Base-by-base conservation (phyloP, 2,329 filamentous ascomycete genomes). In the Beauveria brongniartii region DNA sequence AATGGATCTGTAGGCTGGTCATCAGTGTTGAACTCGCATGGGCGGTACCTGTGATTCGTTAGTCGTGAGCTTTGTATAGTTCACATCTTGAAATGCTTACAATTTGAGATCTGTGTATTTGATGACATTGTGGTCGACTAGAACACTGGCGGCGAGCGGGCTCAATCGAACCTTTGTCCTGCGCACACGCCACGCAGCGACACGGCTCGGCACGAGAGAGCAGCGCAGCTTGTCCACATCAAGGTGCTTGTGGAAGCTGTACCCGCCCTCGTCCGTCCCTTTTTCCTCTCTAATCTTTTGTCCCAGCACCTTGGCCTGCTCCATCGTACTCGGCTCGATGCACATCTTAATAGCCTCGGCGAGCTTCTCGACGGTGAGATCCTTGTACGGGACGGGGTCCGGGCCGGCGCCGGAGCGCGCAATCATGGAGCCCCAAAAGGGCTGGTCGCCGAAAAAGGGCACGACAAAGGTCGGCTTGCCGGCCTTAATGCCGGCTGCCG, bases 391-490 rank as follows among this genome's bases (percentile, higher is more conserved):
- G 54, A 91, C 84, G 0, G 89, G 88, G 1, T 79, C 73, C 0
- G 89, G 89, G 0, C 90, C 89, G 6, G 89, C 90, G 10, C 88
- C 87, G 7, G 89, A 88, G 62, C 79, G 81, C 0, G 86, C 81
- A 44, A 92, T 84, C 82, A 92, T 92, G 10, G 85, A 80, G 8
- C 90, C 90, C 90, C 90, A 92, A 68, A 92, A 93, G 0, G 87
- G 87, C 71, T 93, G 90, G 67, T 93, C 90, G 1, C 90, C 90
- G 69, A 92, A 96, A 75, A 96, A 96, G 0, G 91, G 91, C 0
- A 96, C 86, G 3, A 96, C 82, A 2, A 94, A 83, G 0, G 91
- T 96, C 2, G 91, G 91, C 59, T 86, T 86, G 26, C 91, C 91
- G 1, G 86, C 83, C 20, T 88, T 83, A 63, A 96, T 90, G n/a